Evolutionary conservation across 2,329 filamentous ascomycete species (phyloP).

Genomic region (Cercospora sojina): DNA sequence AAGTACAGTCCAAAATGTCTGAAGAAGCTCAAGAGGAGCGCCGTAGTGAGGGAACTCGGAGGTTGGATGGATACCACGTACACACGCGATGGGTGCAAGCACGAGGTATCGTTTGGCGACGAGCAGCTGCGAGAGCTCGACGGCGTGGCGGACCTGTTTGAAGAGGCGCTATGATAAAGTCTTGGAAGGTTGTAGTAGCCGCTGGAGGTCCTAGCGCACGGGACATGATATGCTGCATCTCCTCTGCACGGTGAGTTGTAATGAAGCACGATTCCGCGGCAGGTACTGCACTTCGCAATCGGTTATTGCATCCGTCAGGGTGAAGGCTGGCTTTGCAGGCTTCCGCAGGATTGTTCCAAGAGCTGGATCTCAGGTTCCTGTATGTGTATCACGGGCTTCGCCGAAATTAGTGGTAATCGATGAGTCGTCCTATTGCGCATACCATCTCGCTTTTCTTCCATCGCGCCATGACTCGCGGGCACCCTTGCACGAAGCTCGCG

Average conservation of each 20-base stretch:
- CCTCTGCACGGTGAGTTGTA: neutral
- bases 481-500: constrained; percentile 10
- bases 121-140: constrained; percentile 17
- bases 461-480: neutral
- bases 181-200: neutral
- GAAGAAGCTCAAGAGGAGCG: constrained; percentile 18
- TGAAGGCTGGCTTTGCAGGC: neutral
- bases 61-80: constrained; percentile 17
- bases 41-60: constrained; percentile 15
- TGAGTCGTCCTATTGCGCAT: neutral
- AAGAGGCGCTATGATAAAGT: neutral
- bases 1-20: constrained; percentile 19
- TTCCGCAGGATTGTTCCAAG: neutral
- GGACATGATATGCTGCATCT: neutral
- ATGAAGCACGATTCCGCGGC: neutral
- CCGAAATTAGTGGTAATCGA: neutral
- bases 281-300: neutral
- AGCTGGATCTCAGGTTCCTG: neutral
- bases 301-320: neutral
- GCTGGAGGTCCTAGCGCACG: neutral
- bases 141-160: constrained; percentile 18
- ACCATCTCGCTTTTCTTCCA: neutral
- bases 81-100: constrained; percentile 16
- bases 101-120: constrained; percentile 17
- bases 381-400: neutral